Conservation (phyloP, 768 basidiomycete genomes). For the Boletus patriciae region DNA sequence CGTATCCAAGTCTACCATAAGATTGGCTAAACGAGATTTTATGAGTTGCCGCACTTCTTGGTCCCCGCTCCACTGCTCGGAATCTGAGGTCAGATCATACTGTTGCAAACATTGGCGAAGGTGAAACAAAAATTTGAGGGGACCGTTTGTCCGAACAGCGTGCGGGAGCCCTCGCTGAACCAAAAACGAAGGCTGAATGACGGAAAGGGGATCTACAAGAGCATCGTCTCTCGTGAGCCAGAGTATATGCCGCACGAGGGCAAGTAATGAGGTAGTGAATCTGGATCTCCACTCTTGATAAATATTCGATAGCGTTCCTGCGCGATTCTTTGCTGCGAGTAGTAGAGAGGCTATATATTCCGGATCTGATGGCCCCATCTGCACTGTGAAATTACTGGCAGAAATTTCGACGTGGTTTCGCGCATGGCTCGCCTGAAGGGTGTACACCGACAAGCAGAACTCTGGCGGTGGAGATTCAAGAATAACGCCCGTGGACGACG, state of each 20-base stretch:
- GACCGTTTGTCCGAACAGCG: conserved; percentile 60
- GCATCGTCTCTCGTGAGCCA: conserved; percentile 48
- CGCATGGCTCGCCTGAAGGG: conserved; percentile 17
- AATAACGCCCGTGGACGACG: not conserved
- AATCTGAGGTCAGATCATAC: conserved; percentile 37
- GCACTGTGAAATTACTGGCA: conserved; percentile 21
- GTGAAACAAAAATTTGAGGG: conserved; percentile 78
- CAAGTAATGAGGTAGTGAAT: conserved; percentile 34
- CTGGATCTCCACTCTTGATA: conserved; percentile 33
- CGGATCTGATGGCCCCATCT: conserved; percentile 33
- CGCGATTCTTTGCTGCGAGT: conserved; percentile 12
- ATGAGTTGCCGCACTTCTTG: conserved; percentile 39
- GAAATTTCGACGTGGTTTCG: conserved; percentile 18
- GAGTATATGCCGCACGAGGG: conserved; percentile 51
- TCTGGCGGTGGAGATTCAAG: conserved; percentile 15
- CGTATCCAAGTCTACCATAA: conserved; percentile 46
- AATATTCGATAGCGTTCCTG: conserved; percentile 15
- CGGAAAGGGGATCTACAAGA: conserved; percentile 73
- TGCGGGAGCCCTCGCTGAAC: conserved; percentile 74
- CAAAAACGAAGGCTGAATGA: conserved; percentile 81
- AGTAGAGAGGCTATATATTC: conserved; percentile 25
- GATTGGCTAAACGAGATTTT: conserved; percentile 37
- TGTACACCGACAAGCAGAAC: conserved; percentile 20
- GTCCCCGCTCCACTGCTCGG: conserved; percentile 14
- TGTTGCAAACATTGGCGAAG: conserved; percentile 55